phyloP scores from a whole-genome alignment of 2,329 filamentous ascomycete species.

The Aspergillus sp. region DNA sequence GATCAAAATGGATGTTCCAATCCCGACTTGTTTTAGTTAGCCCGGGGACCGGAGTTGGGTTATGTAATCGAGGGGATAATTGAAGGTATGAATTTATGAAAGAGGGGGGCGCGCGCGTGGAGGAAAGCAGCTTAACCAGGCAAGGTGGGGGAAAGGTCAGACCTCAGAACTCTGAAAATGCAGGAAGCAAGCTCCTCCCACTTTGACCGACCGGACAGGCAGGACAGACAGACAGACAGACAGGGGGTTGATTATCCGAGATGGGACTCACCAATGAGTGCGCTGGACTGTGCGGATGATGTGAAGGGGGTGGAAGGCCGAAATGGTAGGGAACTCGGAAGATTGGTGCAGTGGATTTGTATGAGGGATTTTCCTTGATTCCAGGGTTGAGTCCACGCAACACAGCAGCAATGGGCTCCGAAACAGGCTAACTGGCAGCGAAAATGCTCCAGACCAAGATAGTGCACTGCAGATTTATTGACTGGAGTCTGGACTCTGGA shows the following conservation, averaged over 20 bases:
- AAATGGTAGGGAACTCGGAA: slow-evolving; percentile 3
- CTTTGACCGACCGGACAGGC: background rate
- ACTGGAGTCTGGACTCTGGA: background rate
- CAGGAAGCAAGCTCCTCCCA: slow-evolving; percentile 2
- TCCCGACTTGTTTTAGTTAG: background rate
- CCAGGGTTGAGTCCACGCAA: slow-evolving; percentile 9
- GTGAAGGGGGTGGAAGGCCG: slow-evolving; percentile 15
- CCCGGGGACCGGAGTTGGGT: slow-evolving; percentile 1
- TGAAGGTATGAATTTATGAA: background rate
- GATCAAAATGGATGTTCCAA: background rate
- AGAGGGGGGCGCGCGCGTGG: background rate
- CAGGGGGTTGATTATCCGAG: slow-evolving; percentile 3
- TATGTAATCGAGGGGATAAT: slow-evolving; percentile 15
- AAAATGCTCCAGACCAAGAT: slow-evolving; percentile 1
- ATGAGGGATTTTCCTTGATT: slow-evolving; percentile 26
- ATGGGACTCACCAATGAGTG: slow-evolving; percentile 7
- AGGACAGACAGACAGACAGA: background rate
- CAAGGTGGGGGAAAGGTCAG: slow-evolving; percentile 2
- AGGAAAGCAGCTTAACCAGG: background rate
- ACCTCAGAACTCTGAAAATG: background rate
- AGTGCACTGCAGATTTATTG: slow-evolving; percentile 6
- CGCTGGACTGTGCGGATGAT: slow-evolving; percentile 2
- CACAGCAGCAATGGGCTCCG: slow-evolving; percentile 11
- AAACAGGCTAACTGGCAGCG: slow-evolving; percentile 1
- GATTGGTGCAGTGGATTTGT: slow-evolving; percentile 6